Conservation (phyloP, 1,139 yeast genomes). For the Debaryomyces psychrophilus region DNA sequence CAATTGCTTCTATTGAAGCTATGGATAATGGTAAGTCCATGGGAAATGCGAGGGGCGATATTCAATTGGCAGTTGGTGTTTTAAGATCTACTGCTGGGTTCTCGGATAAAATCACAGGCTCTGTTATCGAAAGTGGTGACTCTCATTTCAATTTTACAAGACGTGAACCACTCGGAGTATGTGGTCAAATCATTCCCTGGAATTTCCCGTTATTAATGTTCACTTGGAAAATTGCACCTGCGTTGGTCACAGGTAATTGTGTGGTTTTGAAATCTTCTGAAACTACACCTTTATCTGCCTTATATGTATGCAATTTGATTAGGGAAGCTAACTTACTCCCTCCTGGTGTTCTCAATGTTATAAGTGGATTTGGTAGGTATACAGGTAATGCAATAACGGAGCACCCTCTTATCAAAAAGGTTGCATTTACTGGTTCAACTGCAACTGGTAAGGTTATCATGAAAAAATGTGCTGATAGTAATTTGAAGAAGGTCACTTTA, state of each 20-base stretch:
- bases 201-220: constrained; percentile 43
- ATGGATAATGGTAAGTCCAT: constrained; percentile 72
- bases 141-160: constrained; percentile 48
- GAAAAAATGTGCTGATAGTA: constrained; percentile 35
- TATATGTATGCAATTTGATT: constrained; percentile 23
- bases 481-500: constrained; percentile 38
- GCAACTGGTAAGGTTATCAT: constrained; percentile 37
- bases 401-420: constrained; percentile 36
- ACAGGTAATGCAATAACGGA: constrained; percentile 37
- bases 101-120: constrained; percentile 70
- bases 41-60: constrained; percentile 44
- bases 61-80: constrained; percentile 51
- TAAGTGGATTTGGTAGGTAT: constrained; percentile 35
- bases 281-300: constrained; percentile 40
- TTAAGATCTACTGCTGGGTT: constrained; percentile 70
- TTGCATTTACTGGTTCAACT: constrained; percentile 43
- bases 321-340: constrained; percentile 34
- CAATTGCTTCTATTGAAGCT: constrained; percentile 61
- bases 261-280: constrained; percentile 40
- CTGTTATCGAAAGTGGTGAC: constrained; percentile 56
- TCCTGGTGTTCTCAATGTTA: constrained; percentile 38
- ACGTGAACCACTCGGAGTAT: constrained; percentile 35
- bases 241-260: constrained; percentile 38
- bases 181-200: constrained; percentile 45
- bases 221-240: constrained; percentile 41